Evolutionary conservation across 768 basidiomycete species (phyloP), one percentile per base, ranked within the genome.

Genomic region (Clavaria fumosa): DNA sequence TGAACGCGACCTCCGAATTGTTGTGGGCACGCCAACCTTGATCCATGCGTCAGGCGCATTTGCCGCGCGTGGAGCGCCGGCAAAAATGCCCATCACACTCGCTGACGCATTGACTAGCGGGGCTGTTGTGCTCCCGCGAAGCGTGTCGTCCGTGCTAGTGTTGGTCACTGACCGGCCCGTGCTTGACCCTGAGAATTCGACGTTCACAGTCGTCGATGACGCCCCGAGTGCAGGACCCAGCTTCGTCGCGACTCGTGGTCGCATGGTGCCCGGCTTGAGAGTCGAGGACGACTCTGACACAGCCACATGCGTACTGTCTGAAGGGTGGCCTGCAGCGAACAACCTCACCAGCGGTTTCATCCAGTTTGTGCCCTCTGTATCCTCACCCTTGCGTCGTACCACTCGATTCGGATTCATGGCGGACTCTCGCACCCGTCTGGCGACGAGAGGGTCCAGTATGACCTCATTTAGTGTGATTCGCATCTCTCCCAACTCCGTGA

Each of bases 201-300:
- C 93, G 41, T 90, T 95, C 47, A 97, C 91, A 1, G 88, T 90
- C 34, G 84, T 91, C 2, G 83, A 66, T 15, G 84, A 85, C 7
- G 95, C 86, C 7, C 81, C 77, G 21, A 89, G 70, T 7, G 84
- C 86, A 2, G 91, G 81, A 1, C 73, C 72, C 19, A 81, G 67
- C 53, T 97, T 97, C 2, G 80, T 84, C 17, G 75, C 78, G 4
- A 71, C 56, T 19, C 72, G 67, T 5, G 56, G 45, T 10, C 55
- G 53, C 18, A 19, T 19, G 21, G 10, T 26, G 21, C 15, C 34
- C 42, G 44, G 38, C 54, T 45, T 28, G 43, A 37, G 42, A 54
- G 44, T 21, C 54, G 51, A 19, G 46, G 35, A 31, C 38, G 54
- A 40, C 21, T 43, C 38, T 23, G 35, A 43, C 34, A 40, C 48